phyloP scores from a whole-genome alignment of 2,329 filamentous ascomycete species.

The Fusarium sp. region DNA sequence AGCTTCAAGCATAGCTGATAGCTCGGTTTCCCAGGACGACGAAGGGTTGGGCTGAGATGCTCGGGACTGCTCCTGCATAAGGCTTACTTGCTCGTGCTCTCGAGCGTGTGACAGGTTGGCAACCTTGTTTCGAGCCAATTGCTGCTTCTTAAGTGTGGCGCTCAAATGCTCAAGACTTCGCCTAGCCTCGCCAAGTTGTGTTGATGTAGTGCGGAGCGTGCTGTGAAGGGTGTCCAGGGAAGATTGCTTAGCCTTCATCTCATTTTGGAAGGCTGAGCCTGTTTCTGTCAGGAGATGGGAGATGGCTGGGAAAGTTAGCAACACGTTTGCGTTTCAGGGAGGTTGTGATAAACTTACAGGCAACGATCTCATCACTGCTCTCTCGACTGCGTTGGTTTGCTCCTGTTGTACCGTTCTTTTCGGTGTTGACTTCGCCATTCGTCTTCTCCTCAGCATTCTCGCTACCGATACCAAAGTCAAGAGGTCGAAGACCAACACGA shows the following conservation, averaged over 20 bases:
- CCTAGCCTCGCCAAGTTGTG: slow-evolving; percentile 82
- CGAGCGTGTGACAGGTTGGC: slow-evolving; percentile 81
- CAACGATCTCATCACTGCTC: slow-evolving; percentile 83
- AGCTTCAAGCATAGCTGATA: slow-evolving; percentile 62
- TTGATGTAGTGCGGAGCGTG: slow-evolving; percentile 83
- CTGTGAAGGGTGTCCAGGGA: slow-evolving; percentile 85
- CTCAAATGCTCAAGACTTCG: slow-evolving; percentile 79
- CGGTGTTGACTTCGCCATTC: slow-evolving; percentile 59
- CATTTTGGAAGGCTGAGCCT: slow-evolving; percentile 81
- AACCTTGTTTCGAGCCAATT: slow-evolving; percentile 78
- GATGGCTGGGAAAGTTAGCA: slow-evolving; percentile 68
- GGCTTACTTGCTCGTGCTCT: slow-evolving; percentile 73
- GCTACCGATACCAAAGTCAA: slow-evolving; percentile 93
- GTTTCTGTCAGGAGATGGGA: slow-evolving; percentile 85
- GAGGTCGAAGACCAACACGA: slow-evolving; percentile 85
- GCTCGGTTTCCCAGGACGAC: slow-evolving; percentile 67
- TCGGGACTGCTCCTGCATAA: slow-evolving; percentile 58
- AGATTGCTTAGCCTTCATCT: slow-evolving; percentile 86
- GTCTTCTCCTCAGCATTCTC: slow-evolving; percentile 65
- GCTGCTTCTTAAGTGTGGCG: slow-evolving; percentile 72
- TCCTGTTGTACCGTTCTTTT: slow-evolving; percentile 60
- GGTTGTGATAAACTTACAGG: slow-evolving; percentile 68
- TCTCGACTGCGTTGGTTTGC: slow-evolving; percentile 73
- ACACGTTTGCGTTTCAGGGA: neutral
- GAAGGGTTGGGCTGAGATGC: slow-evolving; percentile 61